Evolutionary conservation across 306 rosid species (phyloP).

Genomic region (Begonia fuchsioides): DNA sequence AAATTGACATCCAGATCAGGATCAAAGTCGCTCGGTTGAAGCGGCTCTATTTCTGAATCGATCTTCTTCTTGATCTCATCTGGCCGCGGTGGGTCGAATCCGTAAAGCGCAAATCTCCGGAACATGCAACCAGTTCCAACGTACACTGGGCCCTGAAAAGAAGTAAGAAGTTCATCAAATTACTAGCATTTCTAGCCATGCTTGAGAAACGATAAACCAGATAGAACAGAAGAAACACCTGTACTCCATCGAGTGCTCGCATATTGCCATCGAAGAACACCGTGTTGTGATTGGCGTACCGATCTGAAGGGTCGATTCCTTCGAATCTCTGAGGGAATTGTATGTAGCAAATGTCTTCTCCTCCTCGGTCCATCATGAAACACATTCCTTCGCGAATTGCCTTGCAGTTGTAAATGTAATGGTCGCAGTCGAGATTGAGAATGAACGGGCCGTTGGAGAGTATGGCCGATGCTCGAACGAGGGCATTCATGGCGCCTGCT

Average conservation of each 20-base stretch:
- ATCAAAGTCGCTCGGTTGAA: conserved; percentile 45
- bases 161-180: background rate
- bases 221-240: conserved; percentile 12
- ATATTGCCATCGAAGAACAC: conserved; percentile 72
- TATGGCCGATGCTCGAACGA: conserved; percentile 66
- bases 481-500: conserved; percentile 96
- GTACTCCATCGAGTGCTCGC: conserved; percentile 41
- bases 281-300: conserved; percentile 85
- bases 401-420: conserved; percentile 78
- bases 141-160: conserved; percentile 57
- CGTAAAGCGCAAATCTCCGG: conserved; percentile 68
- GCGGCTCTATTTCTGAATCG: conserved; percentile 20
- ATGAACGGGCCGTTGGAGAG: conserved; percentile 88
- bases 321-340: conserved; percentile 96
- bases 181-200: background rate
- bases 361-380: conserved; percentile 80
- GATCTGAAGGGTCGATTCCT: conserved; percentile 83
- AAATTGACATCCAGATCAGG: conserved; percentile 42
- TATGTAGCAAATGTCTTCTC: conserved; percentile 67
- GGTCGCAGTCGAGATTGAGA: conserved; percentile 84
- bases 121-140: conserved; percentile 95
- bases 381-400: conserved; percentile 82
- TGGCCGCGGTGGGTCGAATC: conserved; percentile 61
- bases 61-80: conserved; percentile 10
- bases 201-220: background rate